Percentiles rank a stretch among this genome's conserved stretches.
Conservation (phyloP, 495 filamentous ascomycete species). For the Staphylotrichum tortipilum region DNA sequence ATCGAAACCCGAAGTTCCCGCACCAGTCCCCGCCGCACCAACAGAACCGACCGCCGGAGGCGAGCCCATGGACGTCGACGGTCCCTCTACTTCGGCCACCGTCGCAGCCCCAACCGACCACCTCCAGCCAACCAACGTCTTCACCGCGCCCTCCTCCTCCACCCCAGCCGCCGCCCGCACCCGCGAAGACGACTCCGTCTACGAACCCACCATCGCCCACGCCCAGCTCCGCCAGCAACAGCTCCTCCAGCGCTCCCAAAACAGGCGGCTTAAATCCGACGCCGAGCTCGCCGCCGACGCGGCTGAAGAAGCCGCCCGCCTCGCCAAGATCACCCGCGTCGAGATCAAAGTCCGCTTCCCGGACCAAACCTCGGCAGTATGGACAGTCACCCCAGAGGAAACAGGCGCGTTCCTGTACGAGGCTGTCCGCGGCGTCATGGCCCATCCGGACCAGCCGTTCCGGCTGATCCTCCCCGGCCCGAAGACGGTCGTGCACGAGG, state of each 20-base stretch:
- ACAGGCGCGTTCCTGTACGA: slow-evolving; percentile 58
- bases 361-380: slow-evolving; percentile 64
- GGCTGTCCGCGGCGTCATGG: slow-evolving; percentile 50
- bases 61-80: slow-evolving; percentile 2
- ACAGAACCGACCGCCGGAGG: not conserved
- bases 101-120: slow-evolving; percentile 21
- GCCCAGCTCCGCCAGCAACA: slow-evolving; percentile 71
- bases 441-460: slow-evolving; percentile 39
- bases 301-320: slow-evolving; percentile 48
- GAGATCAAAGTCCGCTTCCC: slow-evolving; percentile 79
- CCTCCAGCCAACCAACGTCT: slow-evolving; percentile 55
- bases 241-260: slow-evolving; percentile 53
- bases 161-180: slow-evolving; percentile 67
- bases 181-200: slow-evolving; percentile 62
- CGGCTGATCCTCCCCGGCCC: slow-evolving; percentile 36
- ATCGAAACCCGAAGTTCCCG: slow-evolving; percentile 2
- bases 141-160: slow-evolving; percentile 57
- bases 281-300: slow-evolving; percentile 54
- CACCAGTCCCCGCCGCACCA: not conserved
- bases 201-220: slow-evolving; percentile 75
- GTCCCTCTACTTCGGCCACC: slow-evolving; percentile 5
- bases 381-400: slow-evolving; percentile 53
- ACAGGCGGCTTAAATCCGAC: slow-evolving; percentile 62
- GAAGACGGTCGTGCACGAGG: slow-evolving; percentile 25
- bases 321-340: slow-evolving; percentile 57